These are phyloP conservation scores for Lactuca saligna DNA, from an alignment of 129 eudicot genomes.

Conservation along the genomic window DNA sequence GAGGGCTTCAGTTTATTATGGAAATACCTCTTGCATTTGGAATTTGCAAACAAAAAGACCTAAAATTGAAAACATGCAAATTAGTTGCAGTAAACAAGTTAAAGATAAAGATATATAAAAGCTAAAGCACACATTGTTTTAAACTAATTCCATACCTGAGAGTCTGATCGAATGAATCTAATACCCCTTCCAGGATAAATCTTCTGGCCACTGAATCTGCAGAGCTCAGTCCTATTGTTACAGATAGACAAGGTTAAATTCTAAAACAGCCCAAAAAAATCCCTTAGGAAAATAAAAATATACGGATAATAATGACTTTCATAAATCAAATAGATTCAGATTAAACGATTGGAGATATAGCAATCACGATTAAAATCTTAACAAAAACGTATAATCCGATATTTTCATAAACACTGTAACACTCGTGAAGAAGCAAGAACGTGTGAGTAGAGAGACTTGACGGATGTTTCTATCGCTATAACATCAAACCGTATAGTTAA, in stretches of 20 bases:
- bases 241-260: neutral
- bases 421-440: neutral
- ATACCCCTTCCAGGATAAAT: slow-evolving; percentile 40
- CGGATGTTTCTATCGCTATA: neutral
- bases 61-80: neutral
- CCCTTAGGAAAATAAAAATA: neutral
- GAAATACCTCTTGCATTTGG: slow-evolving; percentile 65
- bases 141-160: slow-evolving; percentile 21
- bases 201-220: slow-evolving; percentile 39
- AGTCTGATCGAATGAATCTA: slow-evolving; percentile 38
- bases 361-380: neutral
- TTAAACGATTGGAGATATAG: neutral
- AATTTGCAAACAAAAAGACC: slow-evolving; percentile 64
- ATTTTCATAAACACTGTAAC: neutral
- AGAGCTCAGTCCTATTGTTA: slow-evolving; percentile 32
- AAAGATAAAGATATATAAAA: neutral
- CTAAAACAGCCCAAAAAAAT: neutral
- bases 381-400: neutral
- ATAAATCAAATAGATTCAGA: neutral
- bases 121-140: neutral
- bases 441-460: neutral
- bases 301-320: neutral
- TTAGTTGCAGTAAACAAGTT: neutral
- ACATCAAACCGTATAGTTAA: neutral
- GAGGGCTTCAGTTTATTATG: slow-evolving; percentile 58